Conservation (phyloP, 371 early-diverging fungal genomes). For the Zancudomyces culisetae region DNA sequence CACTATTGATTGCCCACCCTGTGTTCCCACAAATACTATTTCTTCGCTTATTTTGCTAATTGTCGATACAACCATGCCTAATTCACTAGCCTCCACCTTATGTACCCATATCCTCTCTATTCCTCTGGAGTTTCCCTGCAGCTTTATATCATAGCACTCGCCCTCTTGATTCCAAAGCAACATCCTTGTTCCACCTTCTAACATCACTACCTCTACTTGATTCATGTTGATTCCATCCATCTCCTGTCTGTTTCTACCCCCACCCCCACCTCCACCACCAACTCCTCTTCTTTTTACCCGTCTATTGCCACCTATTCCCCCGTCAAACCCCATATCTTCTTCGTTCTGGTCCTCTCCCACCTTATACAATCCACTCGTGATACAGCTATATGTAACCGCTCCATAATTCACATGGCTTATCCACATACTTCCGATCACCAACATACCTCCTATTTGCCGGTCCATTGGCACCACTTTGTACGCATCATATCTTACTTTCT, state of each 20-base stretch:
- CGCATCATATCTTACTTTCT: constrained; percentile 66
- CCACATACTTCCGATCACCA: constrained; percentile 59
- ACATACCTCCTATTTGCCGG: constrained; percentile 68
- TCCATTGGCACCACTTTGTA: constrained; percentile 51
- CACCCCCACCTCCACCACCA: neutral
- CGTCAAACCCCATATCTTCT: too few species aligned
- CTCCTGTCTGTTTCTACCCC: neutral
- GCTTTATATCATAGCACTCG: neutral
- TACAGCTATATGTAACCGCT: constrained; percentile 21
- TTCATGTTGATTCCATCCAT: neutral
- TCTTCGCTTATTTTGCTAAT: neutral
- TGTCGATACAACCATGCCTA: neutral
- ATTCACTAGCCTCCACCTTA: too few species aligned
- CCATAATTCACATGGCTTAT: constrained; percentile 77
- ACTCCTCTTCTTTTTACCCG: neutral
- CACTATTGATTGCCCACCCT: neutral
- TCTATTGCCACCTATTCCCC: too few species aligned
- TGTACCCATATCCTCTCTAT: neutral
- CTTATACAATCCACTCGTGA: neutral
- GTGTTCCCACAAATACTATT: constrained; percentile 3
- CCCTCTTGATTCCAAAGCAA: neutral
- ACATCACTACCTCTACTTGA: neutral
- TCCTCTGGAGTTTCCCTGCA: neutral
- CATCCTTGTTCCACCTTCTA: neutral
- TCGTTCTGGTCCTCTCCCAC: too few species aligned